phyloP scores from a whole-genome alignment of 345 rosid genomes.

The Gossypium stocksii region DNA sequence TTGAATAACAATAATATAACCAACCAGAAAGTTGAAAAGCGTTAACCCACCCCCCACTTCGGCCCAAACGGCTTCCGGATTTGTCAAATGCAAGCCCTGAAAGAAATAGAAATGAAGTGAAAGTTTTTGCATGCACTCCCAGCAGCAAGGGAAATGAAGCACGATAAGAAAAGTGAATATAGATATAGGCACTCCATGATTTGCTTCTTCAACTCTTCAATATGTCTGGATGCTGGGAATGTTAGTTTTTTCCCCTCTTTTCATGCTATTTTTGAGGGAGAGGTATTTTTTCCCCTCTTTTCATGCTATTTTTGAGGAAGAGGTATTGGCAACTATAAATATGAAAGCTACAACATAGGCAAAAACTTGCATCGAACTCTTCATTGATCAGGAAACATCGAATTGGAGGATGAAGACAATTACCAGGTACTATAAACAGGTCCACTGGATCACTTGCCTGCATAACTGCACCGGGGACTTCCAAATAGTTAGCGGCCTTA shows the following conservation, averaged over 20 bases:
- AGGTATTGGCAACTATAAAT: neutral
- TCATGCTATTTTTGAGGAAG: neutral
- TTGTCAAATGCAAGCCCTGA: conserved; percentile 16
- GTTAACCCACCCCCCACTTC: conserved; percentile 8
- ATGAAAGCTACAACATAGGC: neutral
- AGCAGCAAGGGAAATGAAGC: neutral
- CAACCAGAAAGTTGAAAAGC: neutral
- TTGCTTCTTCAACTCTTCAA: neutral
- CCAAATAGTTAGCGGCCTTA: conserved; percentile 2
- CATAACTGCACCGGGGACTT: neutral
- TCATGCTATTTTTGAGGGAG: neutral
- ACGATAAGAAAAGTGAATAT: neutral
- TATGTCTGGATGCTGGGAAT: neutral
- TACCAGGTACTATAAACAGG: conserved; percentile 7
- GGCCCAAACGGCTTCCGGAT: conserved; percentile 6
- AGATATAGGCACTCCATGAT: neutral
- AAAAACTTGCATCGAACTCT: neutral
- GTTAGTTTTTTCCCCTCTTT: neutral
- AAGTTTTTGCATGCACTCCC: neutral
- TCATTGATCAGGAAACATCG: neutral
- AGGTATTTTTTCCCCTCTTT: neutral
- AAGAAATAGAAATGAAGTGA: neutral
- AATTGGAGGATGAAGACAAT: neutral
- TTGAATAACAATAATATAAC: neutral
- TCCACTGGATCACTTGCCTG: conserved; percentile 7